phyloP scores from a whole-genome alignment of 1,284 basidiomycete species.

The Heterobasidion annosum region DNA sequence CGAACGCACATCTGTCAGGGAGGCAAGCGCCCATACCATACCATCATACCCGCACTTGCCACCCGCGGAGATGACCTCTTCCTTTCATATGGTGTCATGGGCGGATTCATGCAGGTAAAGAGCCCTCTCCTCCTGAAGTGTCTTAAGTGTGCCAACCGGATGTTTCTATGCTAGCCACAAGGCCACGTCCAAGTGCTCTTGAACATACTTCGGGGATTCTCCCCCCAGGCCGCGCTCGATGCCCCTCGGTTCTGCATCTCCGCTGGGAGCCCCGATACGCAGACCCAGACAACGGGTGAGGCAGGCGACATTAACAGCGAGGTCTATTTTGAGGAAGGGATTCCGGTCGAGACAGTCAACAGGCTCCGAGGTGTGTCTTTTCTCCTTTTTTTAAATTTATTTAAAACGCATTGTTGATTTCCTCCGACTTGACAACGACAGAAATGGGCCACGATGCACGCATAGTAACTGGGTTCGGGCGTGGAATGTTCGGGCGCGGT shows the following conservation, averaged over 20 bases:
- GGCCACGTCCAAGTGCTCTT: conserved; percentile 93
- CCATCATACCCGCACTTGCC: conserved; percentile 91
- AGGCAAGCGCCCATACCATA: conserved; percentile 90
- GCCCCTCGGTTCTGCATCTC: conserved; percentile 96
- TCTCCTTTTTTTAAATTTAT: not conserved
- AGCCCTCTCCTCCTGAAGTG: not conserved
- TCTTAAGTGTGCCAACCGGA: not conserved
- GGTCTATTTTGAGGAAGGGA: conserved; percentile 84
- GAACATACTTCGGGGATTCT: conserved; percentile 82
- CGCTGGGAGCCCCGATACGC: conserved; percentile 65
- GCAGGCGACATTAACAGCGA: conserved; percentile 72
- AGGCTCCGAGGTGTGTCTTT: conserved; percentile 47
- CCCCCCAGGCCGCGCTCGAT: conserved; percentile 80
- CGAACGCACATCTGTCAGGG: conserved; percentile 31
- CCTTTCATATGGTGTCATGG: conserved; percentile 90
- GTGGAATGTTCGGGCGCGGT: conserved; percentile 84
- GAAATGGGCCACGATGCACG: conserved; percentile 85
- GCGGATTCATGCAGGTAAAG: conserved; percentile 84
- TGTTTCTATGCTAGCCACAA: conserved; percentile 52
- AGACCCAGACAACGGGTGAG: conserved; percentile 32
- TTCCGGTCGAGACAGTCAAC: conserved; percentile 50
- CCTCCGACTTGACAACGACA: conserved; percentile 15
- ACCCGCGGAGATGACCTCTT: conserved; percentile 78
- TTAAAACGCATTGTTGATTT: not conserved
- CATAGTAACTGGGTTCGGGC: conserved; percentile 47